These are phyloP conservation scores for Neoboletus magnificus DNA, from an alignment of 768 basidiomycete genomes.

Conservation along the genomic window DNA sequence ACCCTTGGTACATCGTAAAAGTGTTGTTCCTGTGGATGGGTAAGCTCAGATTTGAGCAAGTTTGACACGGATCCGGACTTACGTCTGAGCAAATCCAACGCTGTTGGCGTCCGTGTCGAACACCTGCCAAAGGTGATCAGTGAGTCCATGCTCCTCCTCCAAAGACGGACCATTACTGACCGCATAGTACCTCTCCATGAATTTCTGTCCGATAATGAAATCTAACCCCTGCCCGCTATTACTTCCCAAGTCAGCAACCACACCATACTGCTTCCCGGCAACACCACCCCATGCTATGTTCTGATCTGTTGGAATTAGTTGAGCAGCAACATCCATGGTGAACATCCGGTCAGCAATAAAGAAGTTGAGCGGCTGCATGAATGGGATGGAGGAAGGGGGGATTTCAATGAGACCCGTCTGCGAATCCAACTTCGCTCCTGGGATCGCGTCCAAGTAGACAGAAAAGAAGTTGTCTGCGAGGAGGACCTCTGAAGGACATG, in stretches of 20 bases:
- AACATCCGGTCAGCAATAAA: conserved; percentile 5
- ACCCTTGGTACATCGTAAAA: conserved; percentile 3
- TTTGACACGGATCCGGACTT: background rate
- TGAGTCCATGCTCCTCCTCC: background rate
- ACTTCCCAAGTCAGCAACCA: background rate
- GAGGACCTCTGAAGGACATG: conserved; percentile 12
- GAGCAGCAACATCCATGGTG: conserved; percentile 20
- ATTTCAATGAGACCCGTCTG: conserved; percentile 18
- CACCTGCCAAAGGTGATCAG: conserved; percentile 5
- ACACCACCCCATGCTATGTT: conserved; percentile 14
- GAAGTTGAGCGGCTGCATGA: conserved; percentile 18
- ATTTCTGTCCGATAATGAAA: background rate
- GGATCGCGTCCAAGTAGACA: conserved; percentile 13
- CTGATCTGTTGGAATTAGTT: conserved; percentile 16
- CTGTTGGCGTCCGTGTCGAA: conserved; percentile 20
- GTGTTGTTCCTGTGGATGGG: conserved; percentile 19
- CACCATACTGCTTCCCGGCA: conserved; percentile 10
- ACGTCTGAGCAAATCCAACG: conserved; percentile 25
- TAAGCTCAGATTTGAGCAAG: background rate
- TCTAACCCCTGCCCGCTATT: background rate
- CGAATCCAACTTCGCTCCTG: conserved; percentile 8
- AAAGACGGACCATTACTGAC: background rate
- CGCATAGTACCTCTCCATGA: background rate
- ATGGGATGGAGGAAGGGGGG: conserved; percentile 7
- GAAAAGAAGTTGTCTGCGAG: conserved; percentile 22